A percentile compares a stretch with the other conserved stretches of the same genome.
Evolutionary conservation across 2,329 filamentous ascomycete genomes (phyloP).

Genomic region (Calonectria multiphialidica): DNA sequence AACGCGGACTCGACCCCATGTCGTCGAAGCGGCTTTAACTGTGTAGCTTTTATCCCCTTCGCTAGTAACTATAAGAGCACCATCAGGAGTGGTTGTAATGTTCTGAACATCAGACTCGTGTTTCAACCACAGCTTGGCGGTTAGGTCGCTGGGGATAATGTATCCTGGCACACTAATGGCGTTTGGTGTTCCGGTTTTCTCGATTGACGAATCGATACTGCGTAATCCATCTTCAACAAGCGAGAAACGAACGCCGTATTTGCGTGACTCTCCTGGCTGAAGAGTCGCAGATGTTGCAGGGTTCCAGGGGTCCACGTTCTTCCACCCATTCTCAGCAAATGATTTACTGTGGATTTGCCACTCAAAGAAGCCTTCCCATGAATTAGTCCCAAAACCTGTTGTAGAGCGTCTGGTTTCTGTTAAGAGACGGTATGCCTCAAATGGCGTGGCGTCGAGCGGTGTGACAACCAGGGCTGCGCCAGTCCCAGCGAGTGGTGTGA

Average conservation of each 20-base stretch:
- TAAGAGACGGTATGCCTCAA: slow-evolving; percentile 69
- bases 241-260: slow-evolving; percentile 65
- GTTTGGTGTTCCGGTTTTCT: slow-evolving; percentile 58
- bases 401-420: slow-evolving; percentile 54
- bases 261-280: slow-evolving; percentile 56
- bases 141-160: slow-evolving; percentile 61
- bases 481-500: slow-evolving; percentile 63
- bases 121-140: slow-evolving; percentile 59
- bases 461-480: slow-evolving; percentile 67
- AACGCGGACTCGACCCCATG: slow-evolving; percentile 64
- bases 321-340: slow-evolving; percentile 69
- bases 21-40: slow-evolving; percentile 54
- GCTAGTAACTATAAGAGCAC: slow-evolving; percentile 50
- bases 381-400: slow-evolving; percentile 63
- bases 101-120: slow-evolving; percentile 53
- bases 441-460: slow-evolving; percentile 56
- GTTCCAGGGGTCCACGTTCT: slow-evolving; percentile 64
- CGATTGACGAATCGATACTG: slow-evolving; percentile 60
- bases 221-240: slow-evolving; percentile 57
- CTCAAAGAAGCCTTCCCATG: slow-evolving; percentile 71
- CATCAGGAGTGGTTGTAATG: slow-evolving; percentile 53
- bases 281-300: slow-evolving; percentile 59
- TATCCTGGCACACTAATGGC: slow-evolving; percentile 68
- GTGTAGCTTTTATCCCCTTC: slow-evolving; percentile 50
- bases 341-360: slow-evolving; percentile 68